Evolutionary conservation across 2,329 filamentous ascomycete genomes (phyloP).

Genomic region (Aspergillus hortae): DNA sequence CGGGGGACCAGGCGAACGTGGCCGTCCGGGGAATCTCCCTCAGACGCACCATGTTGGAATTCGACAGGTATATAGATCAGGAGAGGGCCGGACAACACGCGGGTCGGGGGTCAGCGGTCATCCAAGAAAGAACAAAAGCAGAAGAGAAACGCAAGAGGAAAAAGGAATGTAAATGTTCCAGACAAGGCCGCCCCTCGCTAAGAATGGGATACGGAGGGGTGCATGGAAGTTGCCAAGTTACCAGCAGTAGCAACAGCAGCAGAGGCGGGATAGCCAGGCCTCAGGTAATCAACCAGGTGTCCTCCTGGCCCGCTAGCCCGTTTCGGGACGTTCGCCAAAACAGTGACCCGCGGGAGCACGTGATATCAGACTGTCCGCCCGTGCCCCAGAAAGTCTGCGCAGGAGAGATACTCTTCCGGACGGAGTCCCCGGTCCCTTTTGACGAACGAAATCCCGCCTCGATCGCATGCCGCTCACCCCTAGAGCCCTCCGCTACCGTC

Average conservation of each 20-base stretch:
- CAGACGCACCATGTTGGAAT: slow-evolving; percentile 77
- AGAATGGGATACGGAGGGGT: slow-evolving; percentile 27
- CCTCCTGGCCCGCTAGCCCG: slow-evolving; percentile 33
- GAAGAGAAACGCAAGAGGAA: slow-evolving; percentile 11
- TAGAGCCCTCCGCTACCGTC: slow-evolving; percentile 4
- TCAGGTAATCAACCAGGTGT: slow-evolving; percentile 37
- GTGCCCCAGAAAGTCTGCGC: slow-evolving; percentile 7
- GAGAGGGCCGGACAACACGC: slow-evolving; percentile 15
- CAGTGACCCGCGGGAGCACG: slow-evolving; percentile 25
- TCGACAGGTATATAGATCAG: slow-evolving; percentile 17
- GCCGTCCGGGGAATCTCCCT: slow-evolving; percentile 95
- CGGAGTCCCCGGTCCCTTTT: neutral
- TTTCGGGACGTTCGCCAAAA: slow-evolving; percentile 32
- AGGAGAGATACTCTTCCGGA: neutral
- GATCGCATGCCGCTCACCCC: too few relatives aligned
- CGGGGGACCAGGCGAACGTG: slow-evolving; percentile 94
- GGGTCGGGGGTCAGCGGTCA: slow-evolving; percentile 13
- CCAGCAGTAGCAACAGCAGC: slow-evolving; percentile 18
- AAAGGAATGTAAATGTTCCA: slow-evolving; percentile 10
- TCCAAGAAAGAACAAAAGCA: slow-evolving; percentile 14
- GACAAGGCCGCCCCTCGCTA: slow-evolving; percentile 25
- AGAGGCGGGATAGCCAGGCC: slow-evolving; percentile 9
- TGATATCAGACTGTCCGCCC: slow-evolving; percentile 29
- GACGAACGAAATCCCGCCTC: too few relatives aligned
- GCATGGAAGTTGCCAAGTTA: slow-evolving; percentile 15